phyloP scores from a whole-genome alignment of 2,329 filamentous ascomycete species.

The Pseudogymnoascus sp. region DNA sequence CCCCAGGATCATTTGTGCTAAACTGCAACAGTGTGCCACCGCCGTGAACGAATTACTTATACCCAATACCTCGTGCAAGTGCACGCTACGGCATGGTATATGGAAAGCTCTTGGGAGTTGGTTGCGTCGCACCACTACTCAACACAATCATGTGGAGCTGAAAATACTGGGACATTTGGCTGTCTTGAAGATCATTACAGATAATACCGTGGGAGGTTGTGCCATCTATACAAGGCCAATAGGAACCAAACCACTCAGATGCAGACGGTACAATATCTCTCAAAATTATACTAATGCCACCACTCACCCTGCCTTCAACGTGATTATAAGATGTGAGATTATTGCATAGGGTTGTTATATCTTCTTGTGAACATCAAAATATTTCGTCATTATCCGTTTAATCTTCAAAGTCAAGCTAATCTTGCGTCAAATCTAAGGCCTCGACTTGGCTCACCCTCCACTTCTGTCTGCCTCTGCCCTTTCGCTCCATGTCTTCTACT shows the following conservation, averaged over 20 bases:
- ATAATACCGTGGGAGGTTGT: not conserved
- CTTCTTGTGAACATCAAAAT: not conserved
- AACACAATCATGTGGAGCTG: not conserved
- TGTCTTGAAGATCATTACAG: not conserved
- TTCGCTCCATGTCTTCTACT: slow-evolving; percentile 1
- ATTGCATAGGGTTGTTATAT: not conserved
- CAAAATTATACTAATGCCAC: not conserved
- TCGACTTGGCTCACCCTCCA: slow-evolving; percentile 23
- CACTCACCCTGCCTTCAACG: not conserved
- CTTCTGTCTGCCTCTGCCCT: slow-evolving; percentile 2
- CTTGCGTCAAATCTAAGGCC: slow-evolving; percentile 20
- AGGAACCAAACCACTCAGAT: slow-evolving; percentile 4
- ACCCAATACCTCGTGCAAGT: slow-evolving; percentile 2
- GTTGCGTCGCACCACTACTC: slow-evolving; percentile 3
- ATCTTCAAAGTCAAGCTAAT: not conserved
- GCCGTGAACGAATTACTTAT: not conserved
- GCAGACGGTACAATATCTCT: not conserved
- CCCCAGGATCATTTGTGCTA: not conserved
- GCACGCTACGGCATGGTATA: not conserved
- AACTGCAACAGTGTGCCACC: slow-evolving; percentile 5
- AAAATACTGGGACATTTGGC: not conserved
- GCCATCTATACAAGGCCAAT: slow-evolving; percentile 4
- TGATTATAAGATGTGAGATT: not conserved
- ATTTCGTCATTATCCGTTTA: not conserved
- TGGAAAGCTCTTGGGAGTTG: not conserved